These are phyloP conservation scores for Oryza longistaminata DNA, from an alignment of 176 grass and related monocot genomes.

Conservation along the genomic window DNA sequence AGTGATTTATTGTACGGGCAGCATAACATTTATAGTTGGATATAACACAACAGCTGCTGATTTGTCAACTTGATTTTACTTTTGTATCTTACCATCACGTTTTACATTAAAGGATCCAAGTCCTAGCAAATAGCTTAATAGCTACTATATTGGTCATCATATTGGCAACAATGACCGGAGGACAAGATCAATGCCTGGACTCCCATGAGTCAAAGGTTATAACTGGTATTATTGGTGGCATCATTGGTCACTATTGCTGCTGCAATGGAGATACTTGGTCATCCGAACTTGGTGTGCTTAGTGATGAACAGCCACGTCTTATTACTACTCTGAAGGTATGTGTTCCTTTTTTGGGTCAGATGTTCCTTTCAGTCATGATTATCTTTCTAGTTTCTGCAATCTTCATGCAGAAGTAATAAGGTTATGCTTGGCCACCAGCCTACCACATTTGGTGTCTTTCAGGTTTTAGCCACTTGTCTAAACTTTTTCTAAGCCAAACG, in stretches of 20 bases:
- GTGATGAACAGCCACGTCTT: conserved; percentile 72
- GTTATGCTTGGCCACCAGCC: background rate
- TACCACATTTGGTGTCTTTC: conserved; percentile 4
- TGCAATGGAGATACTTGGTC: conserved; percentile 99
- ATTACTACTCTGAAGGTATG: conserved; percentile 84
- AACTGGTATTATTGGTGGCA: conserved; percentile 75
- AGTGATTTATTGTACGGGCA: background rate
- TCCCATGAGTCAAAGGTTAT: conserved; percentile 53
- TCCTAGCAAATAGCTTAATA: conserved; percentile 77
- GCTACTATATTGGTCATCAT: conserved; percentile 63
- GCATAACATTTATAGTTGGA: background rate
- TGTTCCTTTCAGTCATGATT: conserved; percentile 9
- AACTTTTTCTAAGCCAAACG: conserved; percentile 13
- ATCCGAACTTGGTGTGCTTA: conserved; percentile 90
- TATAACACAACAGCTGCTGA: background rate
- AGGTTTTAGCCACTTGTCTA: background rate
- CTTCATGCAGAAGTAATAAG: background rate
- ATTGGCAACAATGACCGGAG: conserved; percentile 49
- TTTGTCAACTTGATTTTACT: conserved; percentile 18
- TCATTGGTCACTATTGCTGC: conserved; percentile 91
- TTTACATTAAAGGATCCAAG: conserved; percentile 75
- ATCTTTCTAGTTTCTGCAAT: background rate
- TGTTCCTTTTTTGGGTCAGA: background rate
- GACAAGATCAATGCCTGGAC: conserved; percentile 83
- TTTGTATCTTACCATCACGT: background rate